Base-by-base conservation (phyloP, 2,329 filamentous ascomycete genomes). In the Hirsutella minnesotensis region DNA sequence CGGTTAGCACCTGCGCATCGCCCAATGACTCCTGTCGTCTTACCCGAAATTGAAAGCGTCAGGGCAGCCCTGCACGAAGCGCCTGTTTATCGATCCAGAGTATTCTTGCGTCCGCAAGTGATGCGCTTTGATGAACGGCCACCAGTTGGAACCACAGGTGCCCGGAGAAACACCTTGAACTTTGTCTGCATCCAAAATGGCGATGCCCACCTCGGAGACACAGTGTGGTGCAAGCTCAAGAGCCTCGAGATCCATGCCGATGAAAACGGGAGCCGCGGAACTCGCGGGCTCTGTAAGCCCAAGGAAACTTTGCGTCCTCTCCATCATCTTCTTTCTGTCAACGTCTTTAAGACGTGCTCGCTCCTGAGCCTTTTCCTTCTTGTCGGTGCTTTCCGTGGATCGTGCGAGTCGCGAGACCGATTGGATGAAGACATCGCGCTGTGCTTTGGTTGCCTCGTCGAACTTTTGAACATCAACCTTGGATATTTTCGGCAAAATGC, bases 181-280 rank as follows among this genome's bases (percentile, higher is more conserved):
- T 31, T 73, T 60, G 4, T 60, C 52, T 1, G 83, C 88, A 57
- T 96, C 88, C 0, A 96, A 68, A 3, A 81, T 80, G 1, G 86
- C 81, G 34, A 98, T 69, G 1, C 92, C 92, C 33, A 98, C 71
- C 60, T 98, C 92, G 0, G 89, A 94, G 45, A 96, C 73, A 12
- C 75, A 67, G 29, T 70, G 66, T 12, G 78, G 74, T 37, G 75
- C 68, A 19, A 65, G 63, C 59, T 98, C 92, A 45, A 81, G 86
- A 1, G 82, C 79, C 60, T 98, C 92, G 27, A 92, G 67, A 53
- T 98, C 92, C 37, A 96, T 69, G 47, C 75, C 79, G 45, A 95
- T 68, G 51, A 95, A 83, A 8, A 94, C 70, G 5, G n/a, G 55
- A 51, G 19, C 39, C 38, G 18, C 35, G 56, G 47, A 8, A 44